Conservation (phyloP, 441 rosid genomes). For the Metrosideros polymorpha region DNA sequence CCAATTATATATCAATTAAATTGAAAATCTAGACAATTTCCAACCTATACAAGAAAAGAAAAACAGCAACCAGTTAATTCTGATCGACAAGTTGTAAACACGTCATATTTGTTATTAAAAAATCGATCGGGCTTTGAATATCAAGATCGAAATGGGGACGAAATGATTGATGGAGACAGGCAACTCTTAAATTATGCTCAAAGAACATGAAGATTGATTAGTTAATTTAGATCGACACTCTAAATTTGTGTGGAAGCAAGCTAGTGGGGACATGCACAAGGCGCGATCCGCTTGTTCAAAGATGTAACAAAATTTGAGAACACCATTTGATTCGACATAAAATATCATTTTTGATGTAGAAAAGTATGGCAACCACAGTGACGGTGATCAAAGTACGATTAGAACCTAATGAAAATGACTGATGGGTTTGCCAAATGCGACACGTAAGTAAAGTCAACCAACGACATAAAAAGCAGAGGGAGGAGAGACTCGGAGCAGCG, state of each 20-base stretch:
- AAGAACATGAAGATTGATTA: not conserved
- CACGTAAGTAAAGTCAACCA: not conserved
- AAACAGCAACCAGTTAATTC: not conserved
- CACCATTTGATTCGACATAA: not conserved
- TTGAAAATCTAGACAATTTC: not conserved
- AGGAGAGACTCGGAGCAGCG: conserved; percentile 6
- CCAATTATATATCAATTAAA: not conserved
- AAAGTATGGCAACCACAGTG: not conserved
- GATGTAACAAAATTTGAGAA: not conserved
- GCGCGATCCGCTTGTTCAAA: not conserved
- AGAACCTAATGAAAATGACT: not conserved
- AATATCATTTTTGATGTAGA: not conserved
- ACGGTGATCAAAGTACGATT: not conserved
- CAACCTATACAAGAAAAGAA: not conserved
- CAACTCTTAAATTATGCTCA: not conserved
- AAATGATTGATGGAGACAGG: not conserved
- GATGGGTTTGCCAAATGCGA: not conserved
- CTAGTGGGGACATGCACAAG: not conserved
- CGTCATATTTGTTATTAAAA: not conserved
- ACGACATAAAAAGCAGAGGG: not conserved
- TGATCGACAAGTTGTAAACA: not conserved
- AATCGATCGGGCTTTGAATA: not conserved
- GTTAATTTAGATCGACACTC: not conserved
- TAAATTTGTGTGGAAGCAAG: not conserved
- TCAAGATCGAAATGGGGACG: not conserved